A percentile compares a stretch with the other conserved stretches of the same genome.
phyloP scores from a whole-genome alignment of 2,329 filamentous ascomycete species.

The Aspergillus sp. region DNA sequence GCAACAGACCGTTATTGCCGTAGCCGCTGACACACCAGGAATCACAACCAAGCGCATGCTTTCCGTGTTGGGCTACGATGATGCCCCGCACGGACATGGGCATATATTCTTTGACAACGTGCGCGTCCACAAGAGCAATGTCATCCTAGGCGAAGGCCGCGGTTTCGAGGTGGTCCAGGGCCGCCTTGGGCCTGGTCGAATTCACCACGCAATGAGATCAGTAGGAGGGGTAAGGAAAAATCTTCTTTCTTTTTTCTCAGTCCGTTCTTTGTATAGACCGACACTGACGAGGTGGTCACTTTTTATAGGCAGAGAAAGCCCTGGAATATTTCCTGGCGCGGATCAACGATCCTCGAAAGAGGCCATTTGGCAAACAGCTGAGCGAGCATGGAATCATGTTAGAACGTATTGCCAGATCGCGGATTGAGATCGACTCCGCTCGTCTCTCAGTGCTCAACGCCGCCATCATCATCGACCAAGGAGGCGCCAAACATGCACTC shows the following conservation, averaged over 20 bases:
- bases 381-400: constrained; percentile 90
- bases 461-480: constrained; percentile 88
- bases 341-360: constrained; percentile 88
- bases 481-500: constrained; percentile 82
- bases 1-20: constrained; percentile 90
- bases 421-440: constrained; percentile 90
- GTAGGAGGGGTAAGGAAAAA: constrained; percentile 66
- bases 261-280: background rate
- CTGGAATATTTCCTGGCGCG: constrained; percentile 93
- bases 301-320: constrained; percentile 69
- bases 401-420: constrained; percentile 87
- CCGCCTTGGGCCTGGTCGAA: constrained; percentile 89
- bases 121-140: constrained; percentile 76
- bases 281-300: no score
- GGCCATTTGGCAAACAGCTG: constrained; percentile 84
- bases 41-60: constrained; percentile 92
- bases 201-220: constrained; percentile 95
- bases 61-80: constrained; percentile 91
- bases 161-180: constrained; percentile 99
- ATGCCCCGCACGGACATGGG: constrained; percentile 94
- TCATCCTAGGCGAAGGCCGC: constrained; percentile 87
- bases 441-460: constrained; percentile 90
- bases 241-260: background rate
- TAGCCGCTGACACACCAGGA: constrained; percentile 76
- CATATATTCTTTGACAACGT: constrained; percentile 89